A percentile compares a stretch with the other conserved stretches of the same genome.
These are phyloP conservation scores for Globisporangium paroecandrum DNA, from an alignment of 352 stramenopile species.

Conservation along the genomic window DNA sequence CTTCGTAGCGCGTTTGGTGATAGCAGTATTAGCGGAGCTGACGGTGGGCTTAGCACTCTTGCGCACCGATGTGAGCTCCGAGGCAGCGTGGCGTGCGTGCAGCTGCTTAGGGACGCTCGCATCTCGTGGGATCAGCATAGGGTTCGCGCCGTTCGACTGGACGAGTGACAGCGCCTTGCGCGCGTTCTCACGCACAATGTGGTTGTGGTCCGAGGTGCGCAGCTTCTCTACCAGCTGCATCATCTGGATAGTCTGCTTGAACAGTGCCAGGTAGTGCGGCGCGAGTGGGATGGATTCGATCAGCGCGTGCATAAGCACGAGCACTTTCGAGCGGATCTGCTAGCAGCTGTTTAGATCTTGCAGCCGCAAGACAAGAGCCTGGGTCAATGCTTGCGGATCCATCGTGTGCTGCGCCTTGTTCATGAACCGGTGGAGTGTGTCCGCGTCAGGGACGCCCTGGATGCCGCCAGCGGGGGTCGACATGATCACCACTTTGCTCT, in stretches of 20 bases:
- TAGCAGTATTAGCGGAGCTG: background rate
- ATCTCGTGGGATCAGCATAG: conserved; percentile 33
- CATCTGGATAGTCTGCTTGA: conserved; percentile 25
- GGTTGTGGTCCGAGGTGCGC: conserved; percentile 33
- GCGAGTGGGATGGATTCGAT: conserved; percentile 41
- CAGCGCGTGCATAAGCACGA: conserved; percentile 56
- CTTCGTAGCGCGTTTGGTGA: conserved; percentile 19
- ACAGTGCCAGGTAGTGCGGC: conserved; percentile 26
- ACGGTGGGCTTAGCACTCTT: background rate
- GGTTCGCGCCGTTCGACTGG: conserved; percentile 41
- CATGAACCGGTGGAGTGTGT: conserved; percentile 45
- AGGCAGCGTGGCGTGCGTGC: conserved; percentile 15
- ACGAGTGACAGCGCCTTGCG: conserved; percentile 58
- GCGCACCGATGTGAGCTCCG: conserved; percentile 8
- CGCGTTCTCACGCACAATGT: conserved; percentile 42
- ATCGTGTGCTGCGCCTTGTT: conserved; percentile 33
- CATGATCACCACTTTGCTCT: conserved; percentile 46
- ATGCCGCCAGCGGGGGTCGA: conserved; percentile 49
- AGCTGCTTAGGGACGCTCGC: conserved; percentile 15
- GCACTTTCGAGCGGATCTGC: conserved; percentile 50
- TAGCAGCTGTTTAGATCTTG: conserved; percentile 33
- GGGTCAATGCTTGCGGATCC: conserved; percentile 24
- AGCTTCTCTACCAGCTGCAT: conserved; percentile 34
- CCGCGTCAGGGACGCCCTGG: conserved; percentile 45
- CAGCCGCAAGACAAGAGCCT: conserved; percentile 37